Base-by-base conservation (phyloP, 768 basidiomycete genomes). In the Antrodiella citrinella region DNA sequence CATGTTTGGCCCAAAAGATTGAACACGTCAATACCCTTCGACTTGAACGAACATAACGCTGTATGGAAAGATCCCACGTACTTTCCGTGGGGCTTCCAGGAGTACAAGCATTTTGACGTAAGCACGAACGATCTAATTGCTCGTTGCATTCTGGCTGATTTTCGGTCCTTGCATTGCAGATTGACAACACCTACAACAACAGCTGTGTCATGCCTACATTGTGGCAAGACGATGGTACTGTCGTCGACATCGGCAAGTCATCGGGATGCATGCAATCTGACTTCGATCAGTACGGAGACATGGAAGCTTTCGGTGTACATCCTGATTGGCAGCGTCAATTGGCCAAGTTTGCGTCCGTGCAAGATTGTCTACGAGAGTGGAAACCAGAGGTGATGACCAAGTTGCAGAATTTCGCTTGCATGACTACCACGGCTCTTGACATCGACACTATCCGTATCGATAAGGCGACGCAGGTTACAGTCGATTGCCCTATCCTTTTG, bases 281-380 rank as follows among this genome's bases (percentile, higher is more conserved):
- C 54, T 94, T 95, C 58, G 93, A 96, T 67, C 92, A 95, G 53
- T 96, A 87, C 58, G 93, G 93, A 54, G 93, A 96, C 69, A 91
- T 91, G 81, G 93, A 96, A 66, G 93, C 93, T 55, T 95, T 95
- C 63, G 93, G 93, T 84, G 92, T 96, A 23, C 88, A 91, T 68
- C 89, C 87, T 42, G 86, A 91, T 69, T 92, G 82, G 87, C 80
- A 95, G 62, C 92, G 93, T 75, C 88, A 96, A 65, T 71, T 96
- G 19, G 81, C 91, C 57, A 96, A 96, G 63, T 95, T 95, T 65
- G 91, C 93, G 30, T 94, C 92, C 50, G 93, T 95, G 3, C 93
- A 96, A 62, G 93, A 96, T 65, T 89, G 93, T 76, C 80, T 95
- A 30, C 79, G 92, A 42, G 93, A 96, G 71, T 96, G 93, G 93